Base-by-base conservation (phyloP, 805 yeast genomes). In the Metschnikowia hibisci region DNA sequence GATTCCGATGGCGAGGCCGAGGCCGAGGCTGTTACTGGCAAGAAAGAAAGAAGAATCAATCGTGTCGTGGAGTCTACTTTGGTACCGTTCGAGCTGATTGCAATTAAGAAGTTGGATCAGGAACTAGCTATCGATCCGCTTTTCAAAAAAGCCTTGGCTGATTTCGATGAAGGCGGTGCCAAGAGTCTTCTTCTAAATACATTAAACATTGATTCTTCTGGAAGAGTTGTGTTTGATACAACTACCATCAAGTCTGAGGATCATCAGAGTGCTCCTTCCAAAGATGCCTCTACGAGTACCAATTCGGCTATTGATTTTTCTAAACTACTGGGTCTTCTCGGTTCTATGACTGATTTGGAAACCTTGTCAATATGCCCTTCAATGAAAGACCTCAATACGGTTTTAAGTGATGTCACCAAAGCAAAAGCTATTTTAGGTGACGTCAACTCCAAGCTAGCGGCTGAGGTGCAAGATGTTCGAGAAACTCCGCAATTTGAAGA, bases 111-210 rank as follows among this genome's bases (percentile, higher is more conserved):
- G 45, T 61, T 81, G 38, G 88, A 82, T 39, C 78, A 78, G 56
- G 88, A 82, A 53, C 61, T 81, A 16, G 74, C 74, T 28, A 80
- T 83, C 29, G 91, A 85, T 61, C 91, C 91, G 0, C 66, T 85
- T 23, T 85, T 85, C 61, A 83, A 82, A 52, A 82, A 81, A 55
- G 84, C 87, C 0, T 65, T 84, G 39, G 80, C 88, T 0, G 90
- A 84, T 41, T 84, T 84, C 53, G 93, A 85, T 58, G 91, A 84
- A 64, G 90, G 90, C 31, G 91, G 93, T 3, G 82, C 91, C 6
- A 84, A 82, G 55, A 78, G 86, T 46, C 65, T 85, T 39, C 61
- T 84, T 33, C 58, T 82, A 48, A 84, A 84, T 48, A 77, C 86
- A 0, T 69, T 84, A 34, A 70, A 71, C 47, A 67, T 80, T 12